Conservation (phyloP, 345 rosid species). For the Reutealis trisperma region DNA sequence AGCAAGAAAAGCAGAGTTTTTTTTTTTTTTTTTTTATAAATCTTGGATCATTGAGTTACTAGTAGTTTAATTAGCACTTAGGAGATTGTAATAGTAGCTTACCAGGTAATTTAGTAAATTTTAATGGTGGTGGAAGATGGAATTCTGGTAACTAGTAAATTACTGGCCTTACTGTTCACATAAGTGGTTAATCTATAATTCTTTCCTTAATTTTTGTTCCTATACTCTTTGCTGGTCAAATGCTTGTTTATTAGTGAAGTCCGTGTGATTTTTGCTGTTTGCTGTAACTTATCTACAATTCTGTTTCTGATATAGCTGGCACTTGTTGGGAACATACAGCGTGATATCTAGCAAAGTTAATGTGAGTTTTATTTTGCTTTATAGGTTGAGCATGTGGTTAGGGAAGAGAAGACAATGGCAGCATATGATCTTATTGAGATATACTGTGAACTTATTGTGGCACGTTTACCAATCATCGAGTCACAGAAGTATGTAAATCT, state of each 20-base stretch:
- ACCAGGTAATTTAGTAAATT: not conserved
- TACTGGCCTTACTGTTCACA: not conserved
- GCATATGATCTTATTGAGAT: conserved; percentile 82
- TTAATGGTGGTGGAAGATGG: not conserved
- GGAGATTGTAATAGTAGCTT: not conserved
- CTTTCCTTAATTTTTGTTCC: not conserved
- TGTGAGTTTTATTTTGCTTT: not conserved
- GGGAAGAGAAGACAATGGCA: conserved; percentile 87
- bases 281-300: not conserved
- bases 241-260: not conserved
- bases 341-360: not conserved
- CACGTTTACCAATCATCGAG: conserved; percentile 78
- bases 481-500: conserved; percentile 65
- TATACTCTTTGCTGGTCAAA: not conserved
- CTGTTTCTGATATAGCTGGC: not conserved
- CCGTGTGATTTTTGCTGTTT: not conserved
- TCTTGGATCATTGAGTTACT: not conserved
- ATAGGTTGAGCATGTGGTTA: conserved; percentile 90
- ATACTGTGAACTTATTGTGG: conserved; percentile 71
- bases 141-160: not conserved
- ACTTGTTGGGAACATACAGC: not conserved
- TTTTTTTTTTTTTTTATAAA: too few relatives aligned
- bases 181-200: too few relatives aligned
- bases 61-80: too few relatives aligned
- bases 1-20: not conserved